Base-by-base conservation (phyloP, 1,284 basidiomycete species). In the Rhodotorula sp. region DNA sequence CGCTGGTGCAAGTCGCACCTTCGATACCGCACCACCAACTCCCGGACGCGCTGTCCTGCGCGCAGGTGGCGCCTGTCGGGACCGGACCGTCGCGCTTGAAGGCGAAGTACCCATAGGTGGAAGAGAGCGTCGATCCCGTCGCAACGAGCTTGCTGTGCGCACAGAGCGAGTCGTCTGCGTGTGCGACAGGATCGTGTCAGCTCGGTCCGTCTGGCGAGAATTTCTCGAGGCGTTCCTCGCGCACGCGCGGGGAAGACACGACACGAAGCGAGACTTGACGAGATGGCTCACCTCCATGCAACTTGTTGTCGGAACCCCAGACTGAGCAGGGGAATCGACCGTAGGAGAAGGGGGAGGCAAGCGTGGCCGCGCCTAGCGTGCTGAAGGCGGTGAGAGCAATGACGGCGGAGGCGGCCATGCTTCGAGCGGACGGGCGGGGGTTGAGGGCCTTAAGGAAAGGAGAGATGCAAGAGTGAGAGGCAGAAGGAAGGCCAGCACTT, bases 1-100 rank as follows among this genome's bases (percentile, higher is more conserved):
- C 24, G 22, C 44, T 5, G 22, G 42, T 53, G 68, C 68, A 70
- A 8, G 54, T 7, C 18, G 65, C 68, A 24, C 66, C 63, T 0
- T 51, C 48, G 37, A 64, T 68, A 51, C 72, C 72, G 61, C 72
- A 74, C 51, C 51, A 68, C 65, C 67, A 71, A 7, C 69, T 67
- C 20, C 60, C 46, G 17, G 24, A 33, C 14, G 22, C 66, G 29
- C 33, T 4, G 29, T 70, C 66, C 22, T 18, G 12, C 5, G 12
- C 8, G 55, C 71, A 72, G 4, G 3, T 18, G 8, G 67, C 14
- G 64, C 44, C 10, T 46, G 30, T 42, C 29, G 70, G 70, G 46
- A 46, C 37, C 15, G 42, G 29, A 8, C 58, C 26, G 55, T 67
- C 67, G 60, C 61, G 61, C 65, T 72, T 67, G 61, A 4, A n/a